Evolutionary conservation across 768 basidiomycete genomes (phyloP), one percentile per base, ranked within the genome.

Genomic region (Xerocomellus amylosporus): DNA sequence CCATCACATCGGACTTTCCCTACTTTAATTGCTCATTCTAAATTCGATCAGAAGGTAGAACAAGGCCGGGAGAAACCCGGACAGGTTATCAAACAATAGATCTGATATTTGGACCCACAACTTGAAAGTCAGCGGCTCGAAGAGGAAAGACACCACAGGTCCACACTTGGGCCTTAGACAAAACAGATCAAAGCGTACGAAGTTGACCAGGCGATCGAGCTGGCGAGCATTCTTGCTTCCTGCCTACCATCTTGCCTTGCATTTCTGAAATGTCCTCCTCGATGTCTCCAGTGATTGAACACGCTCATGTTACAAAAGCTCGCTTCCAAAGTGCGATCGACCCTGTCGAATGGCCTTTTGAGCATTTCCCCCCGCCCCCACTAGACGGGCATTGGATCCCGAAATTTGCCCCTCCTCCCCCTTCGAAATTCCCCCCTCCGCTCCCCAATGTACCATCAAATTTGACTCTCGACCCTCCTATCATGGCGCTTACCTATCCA

Each of bases 311-410:
- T 24, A 42, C 14, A 33, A 17, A 34, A 26, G 3, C 22, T 12
- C 20, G 12, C 31, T 24, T 26, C 19, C 45, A 33, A n/a, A 51
- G 42, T 26, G 14, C 30, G 8, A 10, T 40, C 37, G 54, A 52
- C n/a, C 4, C 56, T 5, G 52, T 46, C 39, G 51, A 57, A 54
- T 71, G 63, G 65, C 70, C 68, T 15, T 49, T 70, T 24, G 68
- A 69, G 24, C 60, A 22, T 5, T 71, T 71, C 33, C 68, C 68
- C 28, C 40, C 56, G 4, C 70, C 70, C 10, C 68, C 68, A 20
- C 17, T 1, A 0, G 65, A 69, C 8, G 67, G 68, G n/a, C 48
- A 48, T 46, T 69, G 61, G 65, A 39, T 69, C 43, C 60, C 64
- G 1, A 70, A 58, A 51, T 53, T 28, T n/a, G 65, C 33, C 28